phyloP scores from a whole-genome alignment of 208 protist species.

The Leishmania arabica region DNA sequence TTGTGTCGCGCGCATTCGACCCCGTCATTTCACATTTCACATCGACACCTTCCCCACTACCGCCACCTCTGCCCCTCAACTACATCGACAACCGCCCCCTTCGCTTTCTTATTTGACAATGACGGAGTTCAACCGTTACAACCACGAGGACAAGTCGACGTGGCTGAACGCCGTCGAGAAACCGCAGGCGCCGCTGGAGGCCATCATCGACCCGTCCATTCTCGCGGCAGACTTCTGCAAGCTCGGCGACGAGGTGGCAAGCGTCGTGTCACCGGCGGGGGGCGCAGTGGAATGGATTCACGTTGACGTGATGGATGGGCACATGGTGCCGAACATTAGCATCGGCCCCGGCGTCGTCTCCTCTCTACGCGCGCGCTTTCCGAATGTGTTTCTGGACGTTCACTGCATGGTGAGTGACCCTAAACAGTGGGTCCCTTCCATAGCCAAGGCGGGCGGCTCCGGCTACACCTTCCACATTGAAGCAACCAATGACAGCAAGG shows the following conservation, averaged over 20 bases:
- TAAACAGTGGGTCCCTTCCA: slow-evolving; percentile 83
- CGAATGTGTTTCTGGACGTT: slow-evolving; percentile 93
- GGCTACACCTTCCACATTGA: slow-evolving; percentile 97
- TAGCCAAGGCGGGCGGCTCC: slow-evolving; percentile 89
- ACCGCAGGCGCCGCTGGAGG: slow-evolving; percentile 39
- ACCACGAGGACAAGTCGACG: slow-evolving; percentile 59
- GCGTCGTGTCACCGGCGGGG: slow-evolving; percentile 67
- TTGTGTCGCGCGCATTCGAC: background rate
- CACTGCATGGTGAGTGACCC: slow-evolving; percentile 97
- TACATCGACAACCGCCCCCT: background rate
- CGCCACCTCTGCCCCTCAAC: background rate
- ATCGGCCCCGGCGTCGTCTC: slow-evolving; percentile 95
- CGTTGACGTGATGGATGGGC: slow-evolving; percentile 98
- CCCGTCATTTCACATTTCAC: background rate
- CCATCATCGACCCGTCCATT: slow-evolving; percentile 92
- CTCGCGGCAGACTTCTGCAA: slow-evolving; percentile 89
- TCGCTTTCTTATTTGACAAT: background rate
- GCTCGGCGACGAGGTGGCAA: slow-evolving; percentile 80
- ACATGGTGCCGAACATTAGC: slow-evolving; percentile 98
- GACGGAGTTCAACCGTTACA: slow-evolving; percentile 25
- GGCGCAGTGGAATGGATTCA: slow-evolving; percentile 93
- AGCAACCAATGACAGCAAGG: slow-evolving; percentile 64
- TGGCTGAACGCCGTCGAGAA: slow-evolving; percentile 57
- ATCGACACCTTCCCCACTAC: background rate
- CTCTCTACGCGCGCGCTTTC: slow-evolving; percentile 82